A percentile compares a stretch with the other conserved stretches of the same genome.
Evolutionary conservation across 352 stramenopile genomes (phyloP).

Genomic region (Globisporangium camurandrum): DNA sequence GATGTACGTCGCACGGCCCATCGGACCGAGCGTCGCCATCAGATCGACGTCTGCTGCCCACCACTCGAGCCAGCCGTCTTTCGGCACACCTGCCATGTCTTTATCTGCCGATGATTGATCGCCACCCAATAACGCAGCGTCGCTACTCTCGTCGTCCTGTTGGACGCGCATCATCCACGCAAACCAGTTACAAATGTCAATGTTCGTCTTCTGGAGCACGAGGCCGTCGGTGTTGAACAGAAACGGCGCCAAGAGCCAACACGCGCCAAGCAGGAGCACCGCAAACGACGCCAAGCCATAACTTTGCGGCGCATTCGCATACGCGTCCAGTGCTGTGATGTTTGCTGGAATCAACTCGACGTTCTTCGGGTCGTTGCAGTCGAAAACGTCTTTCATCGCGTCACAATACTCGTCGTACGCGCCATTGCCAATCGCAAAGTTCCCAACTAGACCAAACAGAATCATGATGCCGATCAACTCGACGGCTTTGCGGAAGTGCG

Average conservation of each 20-base stretch:
- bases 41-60: constrained; percentile 65
- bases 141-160: constrained; percentile 13
- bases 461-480: constrained; percentile 84
- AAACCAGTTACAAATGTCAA: constrained; percentile 79
- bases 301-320: constrained; percentile 50
- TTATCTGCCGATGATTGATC: too few species aligned
- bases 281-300: constrained; percentile 80
- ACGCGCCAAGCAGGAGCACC: constrained; percentile 71
- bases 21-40: constrained; percentile 54
- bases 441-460: constrained; percentile 70
- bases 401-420: constrained; percentile 39
- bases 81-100: constrained; percentile 31
- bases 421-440: constrained; percentile 59
- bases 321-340: constrained; percentile 57
- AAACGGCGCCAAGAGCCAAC: constrained; percentile 79
- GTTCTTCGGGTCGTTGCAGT: constrained; percentile 30
- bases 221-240: constrained; percentile 88
- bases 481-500: constrained; percentile 84
- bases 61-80: constrained; percentile 72
- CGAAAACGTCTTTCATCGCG: constrained; percentile 20
- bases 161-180: constrained; percentile 80
- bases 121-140: too few species aligned
- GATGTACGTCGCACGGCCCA: constrained; percentile 69
- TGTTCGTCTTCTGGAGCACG: constrained; percentile 73
- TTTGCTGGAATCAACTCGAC: constrained; percentile 52